Conservation (phyloP, 116 monocot species). For the Dioscorea cayenensis region DNA sequence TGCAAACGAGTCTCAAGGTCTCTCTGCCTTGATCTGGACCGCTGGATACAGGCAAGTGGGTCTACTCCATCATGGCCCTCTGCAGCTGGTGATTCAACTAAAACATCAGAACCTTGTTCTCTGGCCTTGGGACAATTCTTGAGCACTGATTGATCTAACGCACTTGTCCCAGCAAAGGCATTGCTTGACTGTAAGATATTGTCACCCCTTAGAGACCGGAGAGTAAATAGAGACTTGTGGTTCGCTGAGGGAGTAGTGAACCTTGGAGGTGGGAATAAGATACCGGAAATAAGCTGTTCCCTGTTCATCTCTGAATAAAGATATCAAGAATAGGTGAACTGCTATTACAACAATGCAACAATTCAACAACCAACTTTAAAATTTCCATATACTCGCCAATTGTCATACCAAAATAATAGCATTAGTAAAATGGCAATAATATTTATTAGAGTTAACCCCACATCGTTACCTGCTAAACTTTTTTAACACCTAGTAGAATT, state of each 20-base stretch:
- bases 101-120: conserved; percentile 4
- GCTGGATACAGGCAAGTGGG: conserved; percentile 19
- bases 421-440: no score
- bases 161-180: conserved; percentile 4
- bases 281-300: conserved; percentile 32
- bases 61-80: conserved; percentile 15
- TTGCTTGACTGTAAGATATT: conserved; percentile 13
- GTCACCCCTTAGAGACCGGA: conserved; percentile 18
- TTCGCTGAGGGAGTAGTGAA: conserved; percentile 23
- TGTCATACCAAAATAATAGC: background rate
- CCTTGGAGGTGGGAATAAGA: conserved; percentile 21
- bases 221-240: conserved; percentile 8
- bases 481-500: no score
- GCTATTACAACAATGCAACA: background rate
- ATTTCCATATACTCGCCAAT: background rate
- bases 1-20: conserved; percentile 13
- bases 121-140: background rate
- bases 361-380: background rate
- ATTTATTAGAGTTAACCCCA: no score
- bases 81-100: conserved; percentile 8
- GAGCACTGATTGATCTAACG: conserved; percentile 8
- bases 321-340: background rate
- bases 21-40: conserved; percentile 28
- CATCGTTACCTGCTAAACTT: no score
- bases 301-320: conserved; percentile 31